These are phyloP conservation scores for Myxozyma lipomycoides DNA, from an alignment of 805 yeast species.

Conservation along the genomic window DNA sequence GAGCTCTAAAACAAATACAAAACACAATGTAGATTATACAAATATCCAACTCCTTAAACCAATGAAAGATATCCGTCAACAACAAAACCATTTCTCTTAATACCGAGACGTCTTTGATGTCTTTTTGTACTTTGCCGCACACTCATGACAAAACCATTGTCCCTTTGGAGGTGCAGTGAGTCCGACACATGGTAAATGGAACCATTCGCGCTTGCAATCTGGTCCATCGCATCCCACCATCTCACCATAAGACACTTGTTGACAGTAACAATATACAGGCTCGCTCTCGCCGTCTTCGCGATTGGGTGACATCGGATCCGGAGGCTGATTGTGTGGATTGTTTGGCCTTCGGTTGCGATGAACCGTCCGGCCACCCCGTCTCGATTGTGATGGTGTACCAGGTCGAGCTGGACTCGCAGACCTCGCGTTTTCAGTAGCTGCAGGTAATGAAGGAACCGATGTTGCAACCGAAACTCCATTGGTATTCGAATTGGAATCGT, in stretches of 20 bases:
- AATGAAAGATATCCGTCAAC: background rate
- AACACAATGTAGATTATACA: too few relatives aligned
- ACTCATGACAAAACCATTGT: slow-evolving; percentile 59
- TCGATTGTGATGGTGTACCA: slow-evolving; percentile 10
- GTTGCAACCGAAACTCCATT: slow-evolving; percentile 1
- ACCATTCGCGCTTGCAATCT: slow-evolving; percentile 82
- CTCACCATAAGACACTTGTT: slow-evolving; percentile 95
- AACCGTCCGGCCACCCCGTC: slow-evolving; percentile 12
- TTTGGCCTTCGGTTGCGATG: slow-evolving; percentile 1
- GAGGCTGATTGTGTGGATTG: slow-evolving; percentile 14
- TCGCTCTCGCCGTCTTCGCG: slow-evolving; percentile 42
- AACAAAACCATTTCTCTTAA: background rate
- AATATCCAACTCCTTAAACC: background rate
- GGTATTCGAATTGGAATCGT: slow-evolving; percentile 2
- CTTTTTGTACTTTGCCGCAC: slow-evolving; percentile 36
- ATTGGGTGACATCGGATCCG: slow-evolving; percentile 10
- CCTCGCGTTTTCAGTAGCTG: slow-evolving; percentile 1
- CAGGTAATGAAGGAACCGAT: slow-evolving; percentile 1
- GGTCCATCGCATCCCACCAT: slow-evolving; percentile 99
- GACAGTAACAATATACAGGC: slow-evolving; percentile 92
- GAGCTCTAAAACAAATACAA: too few relatives aligned
- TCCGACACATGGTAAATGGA: slow-evolving; percentile 87
- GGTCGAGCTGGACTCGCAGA: slow-evolving; percentile 7
- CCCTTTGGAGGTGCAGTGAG: slow-evolving; percentile 65
- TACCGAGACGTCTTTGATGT: slow-evolving; percentile 5